Base-by-base conservation (phyloP, 2,329 filamentous ascomycete genomes). In the Colletotrichum sp. region DNA sequence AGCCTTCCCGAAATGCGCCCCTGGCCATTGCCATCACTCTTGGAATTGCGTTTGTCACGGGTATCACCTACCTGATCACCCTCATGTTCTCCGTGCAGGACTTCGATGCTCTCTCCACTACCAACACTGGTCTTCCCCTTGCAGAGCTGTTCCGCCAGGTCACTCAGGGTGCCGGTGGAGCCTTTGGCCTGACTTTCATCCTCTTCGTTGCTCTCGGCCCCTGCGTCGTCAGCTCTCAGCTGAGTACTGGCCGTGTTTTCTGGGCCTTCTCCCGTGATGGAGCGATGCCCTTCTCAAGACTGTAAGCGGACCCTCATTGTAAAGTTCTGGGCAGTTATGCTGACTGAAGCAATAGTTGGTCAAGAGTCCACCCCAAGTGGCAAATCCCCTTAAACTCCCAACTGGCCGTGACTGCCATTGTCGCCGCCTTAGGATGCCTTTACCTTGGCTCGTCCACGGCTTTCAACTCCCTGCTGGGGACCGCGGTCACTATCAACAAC, bases 81-180 rank as follows among this genome's bases (percentile, higher is more conserved):
- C 86, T 91, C 66, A 90, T 90, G 85, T 90, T 89, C 78, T 87
- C 85, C 2, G 86, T 90, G 63, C 87, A 88, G 62, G 85, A 89
- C 78, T 88, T 88, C 66, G 80, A 83, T 55, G 84, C 83, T 2
- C 82, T 91, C 1, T 83, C 86, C 69, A 79, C 80, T 6, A 88
- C 85, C 12, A 82, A 83, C 67, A 88, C 86, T 8, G 84, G 85
- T 2, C 82, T 88, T 8, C 88, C 87, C 0, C 82, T 88, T 18
- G 83, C 86, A 6, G 87, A 88, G 79, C 83, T 89, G 5, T 89
- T 88, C 79, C 82, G 83, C 12, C 87, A 88, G 77, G 87, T 85
- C 6, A 86, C 86, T 4, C 78, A 81, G 16, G 84, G 83, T 2
- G 82, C 82, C 3, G 85, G 84, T 7, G 87, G 86, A 15, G 87